Conservation (phyloP, 129 eudicot species). For the Apium graveolens region DNA sequence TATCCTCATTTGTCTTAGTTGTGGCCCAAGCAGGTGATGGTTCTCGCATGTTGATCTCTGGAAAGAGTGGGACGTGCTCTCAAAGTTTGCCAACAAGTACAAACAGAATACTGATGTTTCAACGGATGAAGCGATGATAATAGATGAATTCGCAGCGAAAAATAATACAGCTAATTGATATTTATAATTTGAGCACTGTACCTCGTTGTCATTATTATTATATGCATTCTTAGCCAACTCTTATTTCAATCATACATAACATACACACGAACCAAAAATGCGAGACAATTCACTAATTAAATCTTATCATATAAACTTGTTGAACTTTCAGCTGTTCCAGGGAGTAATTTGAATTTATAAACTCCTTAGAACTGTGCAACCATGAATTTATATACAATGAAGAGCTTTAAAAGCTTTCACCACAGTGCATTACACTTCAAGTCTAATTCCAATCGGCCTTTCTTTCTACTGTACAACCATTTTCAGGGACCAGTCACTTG, state of each 20-base stretch:
- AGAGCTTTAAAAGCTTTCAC: background rate
- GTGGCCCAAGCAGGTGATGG: conserved; percentile 35
- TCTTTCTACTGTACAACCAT: conserved; percentile 13
- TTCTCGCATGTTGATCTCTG: conserved; percentile 57
- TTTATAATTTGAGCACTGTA: background rate
- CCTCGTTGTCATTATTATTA: background rate
- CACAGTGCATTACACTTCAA: background rate
- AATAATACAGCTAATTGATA: conserved; percentile 19
- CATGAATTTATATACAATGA: conserved; percentile 7
- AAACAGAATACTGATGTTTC: conserved; percentile 49
- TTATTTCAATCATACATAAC: too few species aligned
- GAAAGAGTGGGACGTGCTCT: conserved; percentile 76
- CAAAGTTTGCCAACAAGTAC: conserved; percentile 36
- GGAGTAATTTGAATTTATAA: background rate
- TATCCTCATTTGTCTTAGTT: too few species aligned
- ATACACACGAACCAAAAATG: too few species aligned
- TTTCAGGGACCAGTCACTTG: background rate
- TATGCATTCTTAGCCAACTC: background rate
- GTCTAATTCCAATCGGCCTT: background rate
- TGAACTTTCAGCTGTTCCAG: background rate
- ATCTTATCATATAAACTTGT: background rate
- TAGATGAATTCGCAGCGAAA: conserved; percentile 68
- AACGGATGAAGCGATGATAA: conserved; percentile 17
- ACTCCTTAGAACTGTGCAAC: background rate
- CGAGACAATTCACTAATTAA: background rate